A percentile compares a stretch with the other conserved stretches of the same genome.
These are phyloP conservation scores for Phylloporus rhodoxanthus DNA, from an alignment of 768 basidiomycete genomes.

Conservation along the genomic window DNA sequence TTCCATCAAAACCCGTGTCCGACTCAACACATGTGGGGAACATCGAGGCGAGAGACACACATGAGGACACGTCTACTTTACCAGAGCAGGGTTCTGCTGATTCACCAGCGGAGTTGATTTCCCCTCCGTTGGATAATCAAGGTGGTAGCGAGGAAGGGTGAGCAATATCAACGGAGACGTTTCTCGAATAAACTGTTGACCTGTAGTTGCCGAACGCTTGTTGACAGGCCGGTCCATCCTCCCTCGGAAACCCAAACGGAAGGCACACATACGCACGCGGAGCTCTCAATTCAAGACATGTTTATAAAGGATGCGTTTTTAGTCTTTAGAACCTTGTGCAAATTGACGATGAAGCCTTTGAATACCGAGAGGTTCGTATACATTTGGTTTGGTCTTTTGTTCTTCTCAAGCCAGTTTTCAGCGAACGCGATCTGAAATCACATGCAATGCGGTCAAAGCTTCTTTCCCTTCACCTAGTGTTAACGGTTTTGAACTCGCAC, in stretches of 20 bases:
- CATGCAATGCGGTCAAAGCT: slow-evolving; percentile 97
- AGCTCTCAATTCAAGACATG: slow-evolving; percentile 74
- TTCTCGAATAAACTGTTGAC: slow-evolving; percentile 1
- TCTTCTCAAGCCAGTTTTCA: slow-evolving; percentile 30
- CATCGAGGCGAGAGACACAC: slow-evolving; percentile 2
- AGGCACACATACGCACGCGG: slow-evolving; percentile 28
- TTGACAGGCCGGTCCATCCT: slow-evolving; percentile 22
- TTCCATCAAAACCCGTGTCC: neutral
- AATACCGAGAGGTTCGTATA: slow-evolving; percentile 78
- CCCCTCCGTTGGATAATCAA: slow-evolving; percentile 2
- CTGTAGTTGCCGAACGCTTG: slow-evolving; percentile 9
- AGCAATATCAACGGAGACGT: slow-evolving; percentile 4
- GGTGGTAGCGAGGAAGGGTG: slow-evolving; percentile 17
- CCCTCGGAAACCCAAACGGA: slow-evolving; percentile 16
- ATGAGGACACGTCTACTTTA: neutral
- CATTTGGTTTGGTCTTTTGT: neutral
- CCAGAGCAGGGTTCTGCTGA: slow-evolving; percentile 2
- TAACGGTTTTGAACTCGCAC: slow-evolving; percentile 87
- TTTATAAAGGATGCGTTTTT: slow-evolving; percentile 98
- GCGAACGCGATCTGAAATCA: slow-evolving; percentile 93
- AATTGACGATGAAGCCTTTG: slow-evolving; percentile 95
- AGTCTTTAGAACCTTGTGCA: slow-evolving; percentile 94
- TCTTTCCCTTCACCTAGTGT: slow-evolving; percentile 87
- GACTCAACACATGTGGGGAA: neutral
- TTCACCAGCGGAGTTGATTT: neutral